Base-by-base conservation (phyloP, 805 yeast species). In the Candida pini region DNA sequence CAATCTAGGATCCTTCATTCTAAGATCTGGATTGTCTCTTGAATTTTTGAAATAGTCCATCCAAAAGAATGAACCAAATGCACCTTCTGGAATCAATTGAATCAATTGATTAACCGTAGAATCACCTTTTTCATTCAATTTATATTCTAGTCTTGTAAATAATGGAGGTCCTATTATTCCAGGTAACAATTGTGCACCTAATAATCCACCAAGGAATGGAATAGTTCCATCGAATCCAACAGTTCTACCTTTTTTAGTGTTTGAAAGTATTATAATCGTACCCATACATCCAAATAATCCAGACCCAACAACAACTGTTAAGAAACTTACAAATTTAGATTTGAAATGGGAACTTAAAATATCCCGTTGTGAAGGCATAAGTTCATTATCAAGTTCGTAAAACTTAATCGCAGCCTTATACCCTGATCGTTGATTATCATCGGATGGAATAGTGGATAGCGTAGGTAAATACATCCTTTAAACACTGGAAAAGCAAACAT, bases 1-100 rank as follows among this genome's bases (percentile, higher is more conserved):
- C 4, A 28, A 17, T 46, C 68, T 58, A 5, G 88, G 88, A 47
- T 80, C 81, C 35, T 70, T 71, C 44, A 80, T 56, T 25, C 71
- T 62, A 31, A 64, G 64, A 15, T 63, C 65, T 0, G 80, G 76
- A 44, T 79, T 71, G 13, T 63, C 63, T 25, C 66, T 60, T 0
- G 83, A 69, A 39, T 64, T 54, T 31, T 64, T 59, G 51, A 71
- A 80, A 52, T 81, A 81, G 17, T 66, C 47, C 26, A 70, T 60
- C 77, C 78, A 73, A 27, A 53, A 50, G 16, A 39, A 49, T 15
- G 56, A 34, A 25, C 54, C 48, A 6, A 40, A 35, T 14, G 49
- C 31, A 7, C 53, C 56, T 29, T 45, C 48, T 51, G 60, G 60
- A 3, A 56, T 45, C 4, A 39, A 43, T 9, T 40, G 32, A 6